Evolutionary conservation across 768 basidiomycete species (phyloP), one percentile per base, ranked within the genome.

Genomic region (Leccinum olivaceopallidum): DNA sequence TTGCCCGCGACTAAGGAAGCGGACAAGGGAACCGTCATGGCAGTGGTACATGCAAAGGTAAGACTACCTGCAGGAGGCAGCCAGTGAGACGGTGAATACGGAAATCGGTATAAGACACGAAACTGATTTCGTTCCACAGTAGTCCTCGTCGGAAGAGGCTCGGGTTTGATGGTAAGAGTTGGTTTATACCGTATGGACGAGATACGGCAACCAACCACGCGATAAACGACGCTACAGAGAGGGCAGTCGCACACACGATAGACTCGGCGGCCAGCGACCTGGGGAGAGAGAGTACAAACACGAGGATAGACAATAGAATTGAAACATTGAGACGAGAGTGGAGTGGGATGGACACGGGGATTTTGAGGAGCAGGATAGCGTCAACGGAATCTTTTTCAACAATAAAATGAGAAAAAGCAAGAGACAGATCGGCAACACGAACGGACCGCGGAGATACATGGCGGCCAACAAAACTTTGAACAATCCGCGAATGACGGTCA

Each of bases 401-500:
- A 48, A 16, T 14, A 20, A 59, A 12, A 55, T 69, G 48, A 70
- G 67, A 58, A 36, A 7, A n/a, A 50, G 24, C 48, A 52, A 18
- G 34, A 5, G 24, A 50, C 8, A 12, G 30, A 44, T 32, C 63
- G 39, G 59, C 12, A 55, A 42, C 37, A 16, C 24, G 44, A 20
- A 80, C 87, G 64, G 61, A 90, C 90, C 82, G 60, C 83, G 81
- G 57, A 92, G 76, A 75, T 90, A 92, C 61, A 88, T 75, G 4
- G 84, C 76, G 5, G 84, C 81, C 50, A 89, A 67, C 24, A 86
- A 67, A 18, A 88, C 67, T 61, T 80, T 79, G 62, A 85, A 73
- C 13, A 67, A 57, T 20, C 78, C 81, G 5, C 80, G 83, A 47
- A 78, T 71, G 37, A 75, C 63, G 60, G 82, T 78, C n/a, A 83